phyloP scores from a whole-genome alignment of 2,329 filamentous ascomycete genomes.

The Boeremia lycopersici region DNA sequence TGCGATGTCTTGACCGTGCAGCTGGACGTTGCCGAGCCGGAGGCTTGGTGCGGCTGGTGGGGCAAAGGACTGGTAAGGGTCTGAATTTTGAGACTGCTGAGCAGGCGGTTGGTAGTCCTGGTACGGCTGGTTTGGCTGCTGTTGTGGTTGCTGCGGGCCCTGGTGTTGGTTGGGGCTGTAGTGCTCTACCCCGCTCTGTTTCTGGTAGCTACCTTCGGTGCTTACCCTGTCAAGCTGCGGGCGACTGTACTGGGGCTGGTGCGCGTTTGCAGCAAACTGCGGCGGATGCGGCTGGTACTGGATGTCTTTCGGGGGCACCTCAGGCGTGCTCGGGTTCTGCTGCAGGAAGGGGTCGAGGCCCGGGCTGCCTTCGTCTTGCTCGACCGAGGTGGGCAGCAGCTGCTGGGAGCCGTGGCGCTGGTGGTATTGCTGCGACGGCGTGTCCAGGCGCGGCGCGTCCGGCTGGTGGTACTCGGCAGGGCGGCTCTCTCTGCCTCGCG shows the following conservation, averaged over 20 bases:
- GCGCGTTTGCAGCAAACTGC: slow-evolving; percentile 28
- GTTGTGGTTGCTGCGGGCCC: slow-evolving; percentile 36
- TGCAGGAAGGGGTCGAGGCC: slow-evolving; percentile 48
- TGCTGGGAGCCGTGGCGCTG: slow-evolving; percentile 39
- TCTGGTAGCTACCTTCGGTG: slow-evolving; percentile 47
- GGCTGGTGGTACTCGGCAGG: slow-evolving; percentile 36
- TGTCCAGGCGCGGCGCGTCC: slow-evolving; percentile 29
- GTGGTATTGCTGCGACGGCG: slow-evolving; percentile 32
- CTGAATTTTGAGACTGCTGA: slow-evolving; percentile 28
- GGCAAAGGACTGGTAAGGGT: slow-evolving; percentile 43
- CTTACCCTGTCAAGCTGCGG: slow-evolving; percentile 47
- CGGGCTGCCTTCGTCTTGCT: slow-evolving; percentile 44
- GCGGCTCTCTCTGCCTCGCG: slow-evolving; percentile 43
- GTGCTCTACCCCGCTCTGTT: slow-evolving; percentile 47
- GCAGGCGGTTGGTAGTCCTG: slow-evolving; percentile 38
- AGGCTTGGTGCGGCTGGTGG: slow-evolving; percentile 41
- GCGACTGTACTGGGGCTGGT: slow-evolving; percentile 43
- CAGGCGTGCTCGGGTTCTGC: slow-evolving; percentile 38
- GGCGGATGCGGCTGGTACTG: slow-evolving; percentile 36
- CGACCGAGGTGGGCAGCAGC: slow-evolving; percentile 43
- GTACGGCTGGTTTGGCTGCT: slow-evolving; percentile 31
- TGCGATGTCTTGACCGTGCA: slow-evolving; percentile 35
- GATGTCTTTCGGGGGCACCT: slow-evolving; percentile 46
- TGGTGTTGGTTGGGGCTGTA: slow-evolving; percentile 48
- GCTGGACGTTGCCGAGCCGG: slow-evolving; percentile 35